These are phyloP conservation scores for Pseudisothecium myosuroides DNA, from an alignment of 225 moss, liverwort and hornwort species.

Conservation along the genomic window DNA sequence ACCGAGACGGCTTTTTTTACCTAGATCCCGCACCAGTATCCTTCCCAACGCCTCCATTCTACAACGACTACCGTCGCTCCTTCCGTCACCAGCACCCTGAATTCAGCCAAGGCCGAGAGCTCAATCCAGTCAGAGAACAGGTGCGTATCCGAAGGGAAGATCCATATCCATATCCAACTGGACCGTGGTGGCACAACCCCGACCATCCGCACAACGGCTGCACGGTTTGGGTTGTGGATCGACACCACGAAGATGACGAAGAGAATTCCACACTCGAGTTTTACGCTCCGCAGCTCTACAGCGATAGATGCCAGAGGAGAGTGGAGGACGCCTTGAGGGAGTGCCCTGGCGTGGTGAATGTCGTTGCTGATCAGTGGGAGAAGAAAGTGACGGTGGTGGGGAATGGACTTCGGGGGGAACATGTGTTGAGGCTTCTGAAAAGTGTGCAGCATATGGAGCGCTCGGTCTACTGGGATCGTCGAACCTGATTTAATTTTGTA, in stretches of 20 bases:
- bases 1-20: not conserved
- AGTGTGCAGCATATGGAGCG: not conserved
- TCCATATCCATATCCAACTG: not conserved
- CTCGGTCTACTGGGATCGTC: not conserved
- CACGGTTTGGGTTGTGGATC: not conserved
- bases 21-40: not conserved
- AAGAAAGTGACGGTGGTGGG: not conserved
- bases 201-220: not conserved
- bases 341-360: not conserved
- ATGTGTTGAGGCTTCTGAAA: not conserved
- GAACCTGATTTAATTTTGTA: not conserved
- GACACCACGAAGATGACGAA: not conserved
- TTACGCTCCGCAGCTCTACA: not conserved
- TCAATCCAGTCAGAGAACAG: not conserved
- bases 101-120: not conserved
- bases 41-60: not conserved
- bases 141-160: not conserved
- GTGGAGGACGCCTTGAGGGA: not conserved
- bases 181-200: not conserved
- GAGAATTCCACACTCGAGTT: not conserved
- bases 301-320: not conserved
- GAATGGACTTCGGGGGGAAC: not conserved
- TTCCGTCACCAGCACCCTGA: not conserved
- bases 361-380: not conserved
- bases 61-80: not conserved